These are phyloP conservation scores for Emiliania huxleyi DNA, from an alignment of 78 protist genomes.

Conservation along the genomic window DNA sequence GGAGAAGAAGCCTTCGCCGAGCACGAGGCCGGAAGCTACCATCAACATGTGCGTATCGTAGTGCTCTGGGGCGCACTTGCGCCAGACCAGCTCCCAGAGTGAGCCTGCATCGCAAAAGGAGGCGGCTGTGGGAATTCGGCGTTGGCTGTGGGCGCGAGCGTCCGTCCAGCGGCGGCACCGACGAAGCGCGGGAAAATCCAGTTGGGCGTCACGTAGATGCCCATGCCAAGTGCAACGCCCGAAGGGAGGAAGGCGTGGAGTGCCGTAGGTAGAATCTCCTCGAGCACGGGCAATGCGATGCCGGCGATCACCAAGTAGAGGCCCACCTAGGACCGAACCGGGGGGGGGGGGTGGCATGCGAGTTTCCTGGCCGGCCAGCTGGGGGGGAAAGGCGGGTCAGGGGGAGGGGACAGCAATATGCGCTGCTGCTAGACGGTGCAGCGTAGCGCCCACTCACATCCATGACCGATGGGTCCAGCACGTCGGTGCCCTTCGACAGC, in stretches of 20 bases:
- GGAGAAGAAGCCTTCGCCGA: slow-evolving; percentile 80
- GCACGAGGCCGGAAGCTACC: slow-evolving; percentile 76
- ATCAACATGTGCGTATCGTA: slow-evolving; percentile 53
- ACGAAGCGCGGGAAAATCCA: slow-evolving; percentile 62
- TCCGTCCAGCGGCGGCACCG: slow-evolving; percentile 64
- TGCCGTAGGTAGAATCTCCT: slow-evolving; percentile 51
- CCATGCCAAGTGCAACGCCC: slow-evolving; percentile 76
- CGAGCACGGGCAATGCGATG: slow-evolving; percentile 47
- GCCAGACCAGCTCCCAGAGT: slow-evolving; percentile 52
- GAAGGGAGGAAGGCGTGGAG: slow-evolving; percentile 63
- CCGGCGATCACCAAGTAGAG: no score
- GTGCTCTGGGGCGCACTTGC: not conserved
- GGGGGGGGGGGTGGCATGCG: not conserved
- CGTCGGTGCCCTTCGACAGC: not conserved
- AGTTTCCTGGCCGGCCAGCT: no score
- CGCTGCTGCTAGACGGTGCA: no score
- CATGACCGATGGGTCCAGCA: no score
- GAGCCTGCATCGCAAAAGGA: no score
- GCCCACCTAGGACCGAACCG: not conserved
- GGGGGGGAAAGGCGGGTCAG: no score
- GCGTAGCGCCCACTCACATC: no score
- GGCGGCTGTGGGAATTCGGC: no score
- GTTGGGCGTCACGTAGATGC: slow-evolving; percentile 70
- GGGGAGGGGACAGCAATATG: no score
- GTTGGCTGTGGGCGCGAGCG: no score